A percentile compares a stretch with the other conserved stretches of the same genome.
Conservation (phyloP, 2,329 filamentous ascomycete genomes). For the Cladophialophora carrionii region DNA sequence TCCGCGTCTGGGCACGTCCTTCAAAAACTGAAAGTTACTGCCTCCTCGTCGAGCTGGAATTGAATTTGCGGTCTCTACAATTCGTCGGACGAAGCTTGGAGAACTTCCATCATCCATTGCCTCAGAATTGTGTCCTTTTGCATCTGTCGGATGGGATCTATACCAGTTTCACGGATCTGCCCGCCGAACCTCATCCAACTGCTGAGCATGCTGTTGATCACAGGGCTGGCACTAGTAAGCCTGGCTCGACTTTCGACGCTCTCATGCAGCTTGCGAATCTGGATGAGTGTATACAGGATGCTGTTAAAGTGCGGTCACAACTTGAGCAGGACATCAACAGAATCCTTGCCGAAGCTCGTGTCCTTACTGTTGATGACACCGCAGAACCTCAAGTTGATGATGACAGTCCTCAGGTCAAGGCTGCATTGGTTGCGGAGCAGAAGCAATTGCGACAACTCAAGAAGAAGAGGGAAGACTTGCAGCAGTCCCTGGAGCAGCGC, state of each 20-base stretch:
- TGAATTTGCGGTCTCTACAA: constrained; percentile 73
- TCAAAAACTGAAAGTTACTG: constrained; percentile 59
- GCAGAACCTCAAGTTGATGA: constrained; percentile 44
- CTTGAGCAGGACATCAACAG: constrained; percentile 77
- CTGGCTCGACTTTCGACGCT: constrained; percentile 80
- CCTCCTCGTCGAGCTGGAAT: constrained; percentile 71
- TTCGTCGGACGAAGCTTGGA: constrained; percentile 72
- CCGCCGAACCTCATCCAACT: constrained; percentile 45
- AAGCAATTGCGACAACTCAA: constrained; percentile 39
- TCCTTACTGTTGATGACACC: constrained; percentile 46
- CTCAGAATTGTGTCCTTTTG: constrained; percentile 80
- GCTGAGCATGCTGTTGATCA: constrained; percentile 25
- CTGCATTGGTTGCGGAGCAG: constrained; percentile 32
- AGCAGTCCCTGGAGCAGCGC: constrained; percentile 46
- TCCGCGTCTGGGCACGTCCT: constrained; percentile 74
- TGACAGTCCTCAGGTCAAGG: constrained; percentile 38
- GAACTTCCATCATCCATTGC: constrained; percentile 70
- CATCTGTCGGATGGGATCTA: constrained; percentile 87
- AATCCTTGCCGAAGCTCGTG: constrained; percentile 26
- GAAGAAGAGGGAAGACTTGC: constrained; percentile 47
- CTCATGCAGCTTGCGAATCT: constrained; percentile 87
- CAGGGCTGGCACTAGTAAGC: constrained; percentile 22
- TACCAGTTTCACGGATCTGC: constrained; percentile 70
- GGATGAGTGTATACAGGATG: constrained; percentile 89
- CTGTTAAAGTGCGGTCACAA: constrained; percentile 72